Conservation (phyloP, 1,139 yeast species). For the Scheffersomyces illinoinensis region DNA sequence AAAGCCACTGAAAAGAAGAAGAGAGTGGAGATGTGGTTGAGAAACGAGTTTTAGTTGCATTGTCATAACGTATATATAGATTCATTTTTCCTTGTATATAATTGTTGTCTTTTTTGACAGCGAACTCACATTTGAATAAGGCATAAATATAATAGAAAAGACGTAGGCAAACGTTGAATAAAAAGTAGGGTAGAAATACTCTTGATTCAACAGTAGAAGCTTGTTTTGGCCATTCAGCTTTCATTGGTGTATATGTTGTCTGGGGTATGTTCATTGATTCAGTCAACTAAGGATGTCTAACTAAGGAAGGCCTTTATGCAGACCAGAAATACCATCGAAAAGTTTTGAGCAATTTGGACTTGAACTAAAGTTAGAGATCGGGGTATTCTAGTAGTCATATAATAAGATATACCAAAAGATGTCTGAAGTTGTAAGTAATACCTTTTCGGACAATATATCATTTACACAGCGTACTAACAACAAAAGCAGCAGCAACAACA, state of each 20-base stretch:
- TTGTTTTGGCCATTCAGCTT: neutral
- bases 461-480: neutral
- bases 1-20: conserved; percentile 41
- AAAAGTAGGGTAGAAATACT: neutral
- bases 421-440: neutral
- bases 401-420: neutral
- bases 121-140: neutral
- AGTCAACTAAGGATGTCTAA: neutral
- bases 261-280: too few species aligned
- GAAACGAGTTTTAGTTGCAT: conserved; percentile 44
- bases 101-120: neutral
- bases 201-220: neutral
- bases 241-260: neutral
- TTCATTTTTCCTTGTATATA: neutral
- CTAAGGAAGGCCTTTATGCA: neutral
- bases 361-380: neutral
- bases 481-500: conserved; percentile 1
- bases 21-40: conserved; percentile 62
- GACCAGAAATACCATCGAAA: neutral
- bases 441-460: too few species aligned
- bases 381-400: neutral
- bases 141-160: neutral
- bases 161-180: neutral
- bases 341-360: neutral
- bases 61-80: neutral